Percentiles rank a stretch among this genome's conserved stretches.
phyloP scores from a whole-genome alignment of 352 stramenopile genomes.

The Phytopythium montanum region DNA sequence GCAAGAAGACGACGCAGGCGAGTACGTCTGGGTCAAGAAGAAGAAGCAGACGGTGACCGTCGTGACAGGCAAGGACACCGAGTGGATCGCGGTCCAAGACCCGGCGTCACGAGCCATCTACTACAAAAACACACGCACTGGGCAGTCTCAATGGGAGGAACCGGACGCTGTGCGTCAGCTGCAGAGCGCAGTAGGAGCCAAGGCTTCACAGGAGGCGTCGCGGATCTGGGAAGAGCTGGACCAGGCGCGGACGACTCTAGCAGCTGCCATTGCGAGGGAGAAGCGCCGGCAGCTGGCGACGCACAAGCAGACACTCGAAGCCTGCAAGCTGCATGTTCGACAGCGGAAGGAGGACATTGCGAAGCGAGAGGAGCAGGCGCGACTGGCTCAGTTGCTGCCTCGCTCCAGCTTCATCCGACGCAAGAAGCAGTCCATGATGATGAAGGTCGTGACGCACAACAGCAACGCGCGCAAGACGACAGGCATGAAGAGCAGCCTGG shows the following conservation, averaged over 20 bases:
- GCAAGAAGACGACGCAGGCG: constrained; percentile 37
- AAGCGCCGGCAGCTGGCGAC: constrained; percentile 35
- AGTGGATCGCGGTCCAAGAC: constrained; percentile 65
- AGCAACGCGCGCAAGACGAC: constrained; percentile 9
- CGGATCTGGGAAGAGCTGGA: constrained; percentile 60
- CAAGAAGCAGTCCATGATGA: constrained; percentile 73
- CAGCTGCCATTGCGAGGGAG: constrained; percentile 32
- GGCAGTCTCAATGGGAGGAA: constrained; percentile 68
- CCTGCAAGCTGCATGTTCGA: constrained; percentile 33
- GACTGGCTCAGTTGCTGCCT: constrained; percentile 52
- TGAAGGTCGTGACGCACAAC: constrained; percentile 36
- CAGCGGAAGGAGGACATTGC: constrained; percentile 54
- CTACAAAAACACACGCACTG: constrained; percentile 69
- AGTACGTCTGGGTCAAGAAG: constrained; percentile 78
- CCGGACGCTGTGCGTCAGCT: constrained; percentile 56
- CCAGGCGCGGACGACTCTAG: constrained; percentile 31
- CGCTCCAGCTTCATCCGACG: constrained; percentile 58
- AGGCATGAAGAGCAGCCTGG: neutral
- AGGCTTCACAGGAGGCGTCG: constrained; percentile 48
- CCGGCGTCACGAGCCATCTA: constrained; percentile 52
- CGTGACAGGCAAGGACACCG: constrained; percentile 48
- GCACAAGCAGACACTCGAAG: constrained; percentile 28
- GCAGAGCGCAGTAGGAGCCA: constrained; percentile 38
- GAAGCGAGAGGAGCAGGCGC: constrained; percentile 49
- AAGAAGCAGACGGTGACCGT: constrained; percentile 67